Evolutionary conservation across 1,139 yeast genomes (phyloP).

Genomic region (Kodamaea fungicola): DNA sequence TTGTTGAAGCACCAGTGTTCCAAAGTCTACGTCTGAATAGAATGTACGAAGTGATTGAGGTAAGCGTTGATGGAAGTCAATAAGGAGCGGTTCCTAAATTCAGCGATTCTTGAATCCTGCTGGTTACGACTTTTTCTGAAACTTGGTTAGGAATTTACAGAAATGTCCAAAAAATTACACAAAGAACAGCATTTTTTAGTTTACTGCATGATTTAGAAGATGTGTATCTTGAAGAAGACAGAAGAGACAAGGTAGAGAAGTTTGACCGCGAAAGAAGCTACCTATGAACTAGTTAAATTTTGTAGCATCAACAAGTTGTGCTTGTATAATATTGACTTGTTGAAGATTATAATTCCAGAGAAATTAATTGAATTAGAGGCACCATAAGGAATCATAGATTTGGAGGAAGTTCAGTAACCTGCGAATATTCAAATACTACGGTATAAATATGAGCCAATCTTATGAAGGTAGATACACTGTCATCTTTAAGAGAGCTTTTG

Average conservation of each 20-base stretch:
- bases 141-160: not conserved
- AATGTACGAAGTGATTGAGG: not conserved
- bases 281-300: too few species aligned
- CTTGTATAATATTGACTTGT: not conserved
- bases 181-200: not conserved
- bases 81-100: not conserved
- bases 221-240: not conserved
- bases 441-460: not conserved
- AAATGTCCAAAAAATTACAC: not conserved
- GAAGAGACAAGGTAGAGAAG: too few species aligned
- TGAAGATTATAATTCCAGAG: not conserved
- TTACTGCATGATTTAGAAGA: too few species aligned
- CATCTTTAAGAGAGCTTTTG: not conserved
- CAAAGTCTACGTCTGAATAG: not conserved
- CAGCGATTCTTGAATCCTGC: too few species aligned
- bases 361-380: not conserved
- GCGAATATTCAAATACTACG: not conserved
- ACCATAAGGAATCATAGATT: not conserved
- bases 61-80: not conserved
- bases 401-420: not conserved
- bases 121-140: not conserved
- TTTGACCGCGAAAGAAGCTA: too few species aligned
- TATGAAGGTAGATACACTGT: not conserved
- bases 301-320: not conserved
- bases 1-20: not conserved